Base-by-base conservation (phyloP, 805 yeast species). In the Brettanomyces bruxellensis region DNA sequence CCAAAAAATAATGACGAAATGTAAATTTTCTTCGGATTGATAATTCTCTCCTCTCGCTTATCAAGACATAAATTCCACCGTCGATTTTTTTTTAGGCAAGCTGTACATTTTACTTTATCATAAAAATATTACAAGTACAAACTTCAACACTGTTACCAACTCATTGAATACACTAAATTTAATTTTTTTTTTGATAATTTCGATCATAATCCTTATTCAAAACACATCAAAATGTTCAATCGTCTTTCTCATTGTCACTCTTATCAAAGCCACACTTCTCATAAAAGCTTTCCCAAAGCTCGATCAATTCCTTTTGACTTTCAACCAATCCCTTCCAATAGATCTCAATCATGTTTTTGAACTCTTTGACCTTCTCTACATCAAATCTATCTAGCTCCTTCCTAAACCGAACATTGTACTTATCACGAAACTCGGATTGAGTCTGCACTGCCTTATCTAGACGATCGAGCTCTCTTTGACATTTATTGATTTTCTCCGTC, bases 271-370 rank as follows among this genome's bases (percentile, higher is more conserved):
- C 41, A 23, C 41, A 38, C 13, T 38, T 38, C 41, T 83, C 86
- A 59, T 88, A 89, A 59, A 91, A 93, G 0, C 89, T 80, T 61
- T 86, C 93, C 87, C 91, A 86, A n/a, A 83, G 62, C 59, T 86
- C 95, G 49, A 86, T 86, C 32, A 84, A 80, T 61, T 89, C 96
- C 66, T 93, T 93, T 65, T 93, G 99, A 32, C 89, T 75, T 65
- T 93, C 99, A 46, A 90, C 85, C 24, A 93, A 77, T 45, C 93
- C 79, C 63, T 93, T 98, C 60, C 95, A 75, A 57, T 81, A 90
- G 11, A 91, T 83, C 64, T 93, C 99, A 45, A 91, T 86, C 51
- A 89, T 78, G 57, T 86, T 86, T 59, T 96, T 77, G 65, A 91
- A 88, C 56, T 90, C 98, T 36, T 76, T 79, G 34, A 87, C 75